Percentiles rank a stretch among this genome's conserved stretches.
Conservation (phyloP, 2,329 filamentous ascomycete genomes). For the Seiridium unicorne region DNA sequence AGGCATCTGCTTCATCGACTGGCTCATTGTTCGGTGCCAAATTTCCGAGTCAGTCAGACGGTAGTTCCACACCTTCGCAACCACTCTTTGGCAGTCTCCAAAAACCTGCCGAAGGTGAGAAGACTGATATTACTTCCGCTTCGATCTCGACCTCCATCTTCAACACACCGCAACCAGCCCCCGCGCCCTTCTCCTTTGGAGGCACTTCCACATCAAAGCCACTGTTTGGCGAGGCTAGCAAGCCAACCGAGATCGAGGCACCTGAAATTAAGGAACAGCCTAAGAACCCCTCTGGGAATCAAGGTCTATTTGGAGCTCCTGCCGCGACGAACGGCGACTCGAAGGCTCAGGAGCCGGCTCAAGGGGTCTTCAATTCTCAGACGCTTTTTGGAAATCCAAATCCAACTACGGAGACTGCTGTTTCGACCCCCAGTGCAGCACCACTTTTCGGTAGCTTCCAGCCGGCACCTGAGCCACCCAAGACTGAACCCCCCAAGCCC, state of each 20-base stretch:
- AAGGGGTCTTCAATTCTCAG: slow-evolving; percentile 3
- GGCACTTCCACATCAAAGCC: slow-evolving; percentile 12
- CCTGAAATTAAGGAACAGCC: slow-evolving; percentile 11
- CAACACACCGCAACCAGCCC: slow-evolving; percentile 13
- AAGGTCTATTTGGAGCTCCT: slow-evolving; percentile 6
- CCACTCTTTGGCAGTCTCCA: slow-evolving; percentile 18
- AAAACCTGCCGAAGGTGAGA: slow-evolving; percentile 15
- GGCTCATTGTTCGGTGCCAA: slow-evolving; percentile 14
- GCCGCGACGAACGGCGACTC: slow-evolving; percentile 11
- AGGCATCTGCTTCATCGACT: slow-evolving; percentile 10
- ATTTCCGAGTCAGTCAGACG: slow-evolving; percentile 11
- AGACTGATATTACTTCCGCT: slow-evolving; percentile 4
- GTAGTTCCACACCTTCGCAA: slow-evolving; percentile 1
- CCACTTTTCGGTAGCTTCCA: slow-evolving; percentile 13
- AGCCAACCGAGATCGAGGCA: slow-evolving; percentile 9
- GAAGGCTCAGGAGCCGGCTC: neutral
- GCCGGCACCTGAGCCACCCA: neutral
- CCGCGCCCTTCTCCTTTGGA: slow-evolving; percentile 15
- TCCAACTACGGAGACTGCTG: slow-evolving; percentile 10
- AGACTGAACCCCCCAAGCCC: slow-evolving; percentile 3
- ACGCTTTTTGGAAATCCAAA: neutral
- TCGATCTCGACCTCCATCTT: slow-evolving; percentile 18
- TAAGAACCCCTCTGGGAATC: slow-evolving; percentile 11
- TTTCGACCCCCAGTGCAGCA: slow-evolving; percentile 13
- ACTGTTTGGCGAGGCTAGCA: slow-evolving; percentile 14